Percentiles rank a stretch among this genome's conserved stretches.
Evolutionary conservation across 108 stramenopile genomes (phyloP).

Genomic region (Schizochytrium sp.): DNA sequence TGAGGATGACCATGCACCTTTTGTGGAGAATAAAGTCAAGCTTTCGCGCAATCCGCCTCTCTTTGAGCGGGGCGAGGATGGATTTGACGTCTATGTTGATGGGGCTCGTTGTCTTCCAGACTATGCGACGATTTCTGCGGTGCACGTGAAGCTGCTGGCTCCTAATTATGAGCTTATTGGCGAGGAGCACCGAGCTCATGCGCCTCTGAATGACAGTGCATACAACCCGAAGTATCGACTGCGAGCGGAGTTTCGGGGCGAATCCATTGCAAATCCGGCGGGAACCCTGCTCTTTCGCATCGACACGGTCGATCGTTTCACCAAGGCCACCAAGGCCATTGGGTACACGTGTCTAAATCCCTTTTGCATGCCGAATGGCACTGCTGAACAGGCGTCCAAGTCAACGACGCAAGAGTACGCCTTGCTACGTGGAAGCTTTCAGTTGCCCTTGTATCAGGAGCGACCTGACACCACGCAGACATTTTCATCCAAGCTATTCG

Average conservation of each 20-base stretch:
- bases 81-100: constrained; percentile 26
- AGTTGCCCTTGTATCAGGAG: not conserved
- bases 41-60: not conserved
- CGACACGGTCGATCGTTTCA: not conserved
- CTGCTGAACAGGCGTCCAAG: not conserved
- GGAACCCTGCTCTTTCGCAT: not conserved
- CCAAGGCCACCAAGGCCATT: not conserved
- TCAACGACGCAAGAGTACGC: not conserved
- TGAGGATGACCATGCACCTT: not conserved
- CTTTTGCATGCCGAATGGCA: not conserved
- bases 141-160: not conserved
- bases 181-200: not conserved
- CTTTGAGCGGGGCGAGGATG: constrained; percentile 11
- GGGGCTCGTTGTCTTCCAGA: constrained; percentile 21
- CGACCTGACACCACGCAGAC: not conserved
- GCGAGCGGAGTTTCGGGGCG: constrained; percentile 1
- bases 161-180: not conserved
- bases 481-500: not conserved
- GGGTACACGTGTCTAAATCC: not conserved
- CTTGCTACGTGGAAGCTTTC: not conserved
- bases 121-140: constrained; percentile 3
- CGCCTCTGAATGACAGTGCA: not conserved
- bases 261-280: not conserved
- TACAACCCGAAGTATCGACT: not conserved
- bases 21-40: not conserved